Evolutionary conservation across 306 rosid genomes (phyloP), one percentile per base, ranked within the genome.

Genomic region (Quercus cerris): DNA sequence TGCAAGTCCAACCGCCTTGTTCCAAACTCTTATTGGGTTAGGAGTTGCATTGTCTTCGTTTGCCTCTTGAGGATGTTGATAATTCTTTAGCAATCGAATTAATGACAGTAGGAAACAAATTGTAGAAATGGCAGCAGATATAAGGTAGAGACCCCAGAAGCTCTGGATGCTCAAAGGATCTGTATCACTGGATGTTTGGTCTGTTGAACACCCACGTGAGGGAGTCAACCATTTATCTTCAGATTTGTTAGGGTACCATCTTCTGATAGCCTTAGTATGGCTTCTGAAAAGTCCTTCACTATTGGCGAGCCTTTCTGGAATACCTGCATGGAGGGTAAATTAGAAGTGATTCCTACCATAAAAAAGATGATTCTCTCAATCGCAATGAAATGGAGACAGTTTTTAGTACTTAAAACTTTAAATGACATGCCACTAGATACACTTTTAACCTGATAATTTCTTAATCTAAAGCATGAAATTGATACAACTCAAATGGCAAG

Each of bases 231-330:
- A 90, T 62, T 59, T 4, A 0, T 79, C 80, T 84, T 89, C 81
- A 91, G 73, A 15, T 3, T 10, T 58, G 28, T 83, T 22, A 93
- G 0, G 12, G 63, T 75, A 56, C 94, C 92, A 12, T 64, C 5
- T 68, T 91, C 84, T 44, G 77, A 70, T 6, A 91, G 89, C 27
- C 67, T 54, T n/a, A n/a, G n/a, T n/a, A n/a, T n/a, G n/a, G n/a
- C n/a, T n/a, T n/a, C n/a, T n/a, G n/a, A n/a, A n/a, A n/a, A n/a
- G n/a, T n/a, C n/a, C n/a, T n/a, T n/a, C 18, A 77, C 82, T 61
- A 87, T 8, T 15, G 90, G 97, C 5, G 98, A 91, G 56, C 97
- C 97, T 81, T 87, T 90, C 77, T 83, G 90, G 81, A 93, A 89
- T 70, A 83, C 79, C 94, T 91, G 91, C 83, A 78, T 15, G 46